Conservation (phyloP, 768 basidiomycete species). For the Suillus plorans region DNA sequence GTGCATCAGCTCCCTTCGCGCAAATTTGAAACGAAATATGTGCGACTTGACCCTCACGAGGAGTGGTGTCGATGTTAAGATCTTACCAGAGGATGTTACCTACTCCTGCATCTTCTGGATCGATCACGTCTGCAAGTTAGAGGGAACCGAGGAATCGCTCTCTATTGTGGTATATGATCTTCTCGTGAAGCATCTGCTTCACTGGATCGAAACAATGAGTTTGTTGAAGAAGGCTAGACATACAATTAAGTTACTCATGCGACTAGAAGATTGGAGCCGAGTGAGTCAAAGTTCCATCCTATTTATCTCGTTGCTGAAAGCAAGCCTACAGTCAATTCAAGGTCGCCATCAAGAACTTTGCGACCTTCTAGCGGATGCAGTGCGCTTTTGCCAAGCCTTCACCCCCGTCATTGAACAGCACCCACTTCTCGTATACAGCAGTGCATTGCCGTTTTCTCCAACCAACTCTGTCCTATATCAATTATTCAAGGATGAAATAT, state of each 20-base stretch:
- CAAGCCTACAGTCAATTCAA: conserved; percentile 15
- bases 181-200: conserved; percentile 26
- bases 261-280: conserved; percentile 26
- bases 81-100: conserved; percentile 24
- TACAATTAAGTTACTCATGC: conserved; percentile 28
- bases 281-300: conserved; percentile 15
- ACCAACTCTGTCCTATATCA: conserved; percentile 24
- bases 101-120: conserved; percentile 30
- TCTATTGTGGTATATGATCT: conserved; percentile 19
- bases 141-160: conserved; percentile 5
- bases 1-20: conserved; percentile 20
- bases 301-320: background rate
- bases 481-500: conserved; percentile 25
- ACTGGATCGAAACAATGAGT: conserved; percentile 36
- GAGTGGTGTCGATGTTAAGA: conserved; percentile 11
- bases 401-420: conserved; percentile 31
- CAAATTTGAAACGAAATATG: conserved; percentile 26
- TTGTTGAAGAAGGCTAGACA: conserved; percentile 30
- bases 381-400: conserved; percentile 33
- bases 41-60: conserved; percentile 21
- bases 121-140: conserved; percentile 25
- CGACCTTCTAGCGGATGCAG: conserved; percentile 23
- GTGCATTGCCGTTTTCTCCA: conserved; percentile 32
- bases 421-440: conserved; percentile 31
- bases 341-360: conserved; percentile 16